Evolutionary conservation across 2,329 filamentous ascomycete genomes (phyloP).

Genomic region (Xylariaceae sp.): DNA sequence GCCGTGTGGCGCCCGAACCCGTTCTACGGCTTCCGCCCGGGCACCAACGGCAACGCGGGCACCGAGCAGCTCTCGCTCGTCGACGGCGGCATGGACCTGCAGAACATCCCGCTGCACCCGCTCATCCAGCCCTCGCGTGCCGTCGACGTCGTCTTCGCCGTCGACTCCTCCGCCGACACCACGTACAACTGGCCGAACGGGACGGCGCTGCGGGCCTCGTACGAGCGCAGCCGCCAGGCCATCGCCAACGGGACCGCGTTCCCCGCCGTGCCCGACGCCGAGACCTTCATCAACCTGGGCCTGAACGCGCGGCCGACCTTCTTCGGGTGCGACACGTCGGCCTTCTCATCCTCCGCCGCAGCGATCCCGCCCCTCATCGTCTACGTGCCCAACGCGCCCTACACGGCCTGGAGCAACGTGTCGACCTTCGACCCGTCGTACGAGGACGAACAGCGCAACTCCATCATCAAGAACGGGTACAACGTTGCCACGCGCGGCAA

Average conservation of each 20-base stretch:
- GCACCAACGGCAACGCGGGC: slow-evolving; percentile 59
- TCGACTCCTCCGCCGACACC: slow-evolving; percentile 78
- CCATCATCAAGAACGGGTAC: slow-evolving; percentile 85
- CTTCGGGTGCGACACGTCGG: slow-evolving; percentile 74
- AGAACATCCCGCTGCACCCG: slow-evolving; percentile 80
- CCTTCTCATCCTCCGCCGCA: slow-evolving; percentile 49
- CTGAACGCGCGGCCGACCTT: slow-evolving; percentile 76
- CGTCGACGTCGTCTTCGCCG: slow-evolving; percentile 80
- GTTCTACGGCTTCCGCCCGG: slow-evolving; percentile 67
- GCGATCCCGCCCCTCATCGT: slow-evolving; percentile 67
- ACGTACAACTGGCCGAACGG: slow-evolving; percentile 74
- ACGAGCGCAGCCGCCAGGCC: slow-evolving; percentile 62
- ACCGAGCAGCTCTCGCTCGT: slow-evolving; percentile 66
- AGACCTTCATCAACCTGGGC: slow-evolving; percentile 78
- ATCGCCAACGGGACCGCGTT: slow-evolving; percentile 69
- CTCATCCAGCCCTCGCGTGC: slow-evolving; percentile 72
- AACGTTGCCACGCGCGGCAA: slow-evolving; percentile 84
- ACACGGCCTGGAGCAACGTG: slow-evolving; percentile 74
- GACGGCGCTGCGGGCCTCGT: slow-evolving; percentile 73
- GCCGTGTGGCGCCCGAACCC: slow-evolving; percentile 76
- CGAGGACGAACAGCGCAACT: slow-evolving; percentile 67
- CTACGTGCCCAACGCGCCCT: slow-evolving; percentile 87
- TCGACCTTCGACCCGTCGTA: slow-evolving; percentile 75
- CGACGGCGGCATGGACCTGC: slow-evolving; percentile 75
- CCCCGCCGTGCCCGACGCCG: slow-evolving; percentile 70